A percentile compares a stretch with the other conserved stretches of the same genome.
phyloP scores from a whole-genome alignment of 768 basidiomycete species.

The Xerocomellus amylosporus region DNA sequence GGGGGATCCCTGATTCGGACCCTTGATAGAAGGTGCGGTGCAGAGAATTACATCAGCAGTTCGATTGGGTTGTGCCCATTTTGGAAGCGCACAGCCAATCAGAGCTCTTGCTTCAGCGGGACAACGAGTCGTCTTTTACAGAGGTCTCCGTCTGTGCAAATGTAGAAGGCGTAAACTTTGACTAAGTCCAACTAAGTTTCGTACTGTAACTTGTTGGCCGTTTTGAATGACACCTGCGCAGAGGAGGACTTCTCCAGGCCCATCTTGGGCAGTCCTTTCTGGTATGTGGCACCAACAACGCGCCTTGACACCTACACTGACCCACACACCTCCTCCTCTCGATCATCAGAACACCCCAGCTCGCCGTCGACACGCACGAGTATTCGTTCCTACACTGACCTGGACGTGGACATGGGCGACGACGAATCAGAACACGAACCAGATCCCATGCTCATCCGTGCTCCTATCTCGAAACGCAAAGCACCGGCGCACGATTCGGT shows the following conservation, averaged over 20 bases:
- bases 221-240: neutral
- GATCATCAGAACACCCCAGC: conserved; percentile 19
- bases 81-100: no score
- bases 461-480: conserved; percentile 29
- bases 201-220: no score
- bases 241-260: conserved; percentile 22
- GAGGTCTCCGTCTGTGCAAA: no score
- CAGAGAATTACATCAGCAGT: no score
- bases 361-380: conserved; percentile 14
- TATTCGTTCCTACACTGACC: conserved; percentile 13
- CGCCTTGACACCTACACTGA: neutral
- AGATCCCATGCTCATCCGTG: neutral
- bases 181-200: neutral
- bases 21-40: no score
- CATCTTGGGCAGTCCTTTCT: conserved; percentile 26
- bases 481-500: conserved; percentile 13
- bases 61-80: no score
- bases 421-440: conserved; percentile 17
- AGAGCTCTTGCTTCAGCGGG: no score
- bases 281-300: conserved; percentile 18
- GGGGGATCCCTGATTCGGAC: no score
- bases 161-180: no score
- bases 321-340: neutral
- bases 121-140: no score
- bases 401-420: conserved; percentile 20